Evolutionary conservation across 2,329 filamentous ascomycete species (phyloP), one percentile per base, ranked within the genome.

Genomic region (Fusarium sp.): DNA sequence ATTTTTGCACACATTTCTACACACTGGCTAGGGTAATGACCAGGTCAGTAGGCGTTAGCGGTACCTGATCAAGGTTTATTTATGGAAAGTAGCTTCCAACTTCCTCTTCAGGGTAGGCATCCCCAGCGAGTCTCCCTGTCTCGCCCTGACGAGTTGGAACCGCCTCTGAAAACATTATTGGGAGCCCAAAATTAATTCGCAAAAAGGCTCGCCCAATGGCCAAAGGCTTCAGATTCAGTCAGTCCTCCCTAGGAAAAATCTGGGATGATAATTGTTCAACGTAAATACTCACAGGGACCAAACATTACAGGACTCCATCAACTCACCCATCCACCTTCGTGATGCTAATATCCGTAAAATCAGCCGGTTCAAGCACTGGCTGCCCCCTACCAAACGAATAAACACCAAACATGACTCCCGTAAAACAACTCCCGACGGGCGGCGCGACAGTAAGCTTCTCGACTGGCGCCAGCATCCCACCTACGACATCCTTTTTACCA

Each of bases 361-460:
- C 73, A 1, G 73, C 73, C 1, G 73, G 67, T 1, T 77, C 71
- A 12, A 78, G 57, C 2, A 77, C 75, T 2, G 75, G 74, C 33
- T 75, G 73, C 0, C 65, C 65, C 10, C 33, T 75, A 0, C 76
- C 74, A 40, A 69, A 64, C 0, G 76, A 76, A 36, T 78, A 78
- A 1, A 78, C 42, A 0, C 76, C 76, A 65, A 78, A 73, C 75
- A 78, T 74, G 5, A 62, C 62, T 2, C 76, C 76, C 1, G 75
- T 63, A 27, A 78, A 78, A 16, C 71, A 71, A 4, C 71, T 70
- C 8, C 76, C 76, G 11, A 78, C 56, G 0, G 70, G 70, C 0
- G 76, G 76, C 9, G 64, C 57, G 1, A 69, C 62, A 0, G 75
- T 76, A 10, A 78, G 29, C 5, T 24, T 27, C 1, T 35, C 33